These are phyloP conservation scores for Thraustochytrium striatum DNA, from an alignment of 352 stramenopile genomes.

Conservation along the genomic window DNA sequence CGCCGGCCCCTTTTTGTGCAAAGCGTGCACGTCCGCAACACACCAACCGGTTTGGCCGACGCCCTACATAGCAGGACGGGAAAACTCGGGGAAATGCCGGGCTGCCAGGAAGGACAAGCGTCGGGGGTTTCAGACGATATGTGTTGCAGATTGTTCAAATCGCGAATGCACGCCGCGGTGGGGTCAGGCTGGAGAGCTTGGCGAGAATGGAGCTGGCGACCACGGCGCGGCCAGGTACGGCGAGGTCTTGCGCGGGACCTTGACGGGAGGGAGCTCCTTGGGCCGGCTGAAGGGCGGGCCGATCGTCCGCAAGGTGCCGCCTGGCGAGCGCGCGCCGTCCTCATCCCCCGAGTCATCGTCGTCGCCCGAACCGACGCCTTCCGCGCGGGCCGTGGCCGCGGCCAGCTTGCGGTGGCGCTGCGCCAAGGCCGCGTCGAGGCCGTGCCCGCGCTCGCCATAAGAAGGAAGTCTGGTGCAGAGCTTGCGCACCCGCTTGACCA, in stretches of 20 bases:
- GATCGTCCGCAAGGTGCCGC: not conserved
- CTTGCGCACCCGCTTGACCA: not conserved
- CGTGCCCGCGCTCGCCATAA: not conserved
- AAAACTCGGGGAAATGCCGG: too few relatives aligned
- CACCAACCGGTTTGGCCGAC: too few relatives aligned
- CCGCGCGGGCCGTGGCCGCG: not conserved
- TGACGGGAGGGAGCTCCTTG: not conserved
- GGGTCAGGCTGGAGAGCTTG: too few relatives aligned
- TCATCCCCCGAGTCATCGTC: not conserved
- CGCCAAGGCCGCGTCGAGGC: not conserved
- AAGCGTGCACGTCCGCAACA: too few relatives aligned
- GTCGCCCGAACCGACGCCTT: not conserved
- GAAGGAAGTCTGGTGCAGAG: not conserved
- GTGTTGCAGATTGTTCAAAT: too few relatives aligned
- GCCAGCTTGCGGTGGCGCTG: not conserved
- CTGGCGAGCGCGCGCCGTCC: too few relatives aligned
- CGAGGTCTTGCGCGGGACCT: not conserved
- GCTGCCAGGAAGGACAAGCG: too few relatives aligned
- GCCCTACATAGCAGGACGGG: too few relatives aligned
- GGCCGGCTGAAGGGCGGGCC: not conserved
- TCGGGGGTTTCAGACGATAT: too few relatives aligned
- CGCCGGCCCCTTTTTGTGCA: too few relatives aligned
- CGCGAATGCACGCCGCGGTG: too few relatives aligned
- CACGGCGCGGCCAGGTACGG: not conserved
- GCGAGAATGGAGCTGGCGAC: too few relatives aligned